Conservation (phyloP, 2,329 filamentous ascomycete species). For the Aspergillus phoenicis region DNA sequence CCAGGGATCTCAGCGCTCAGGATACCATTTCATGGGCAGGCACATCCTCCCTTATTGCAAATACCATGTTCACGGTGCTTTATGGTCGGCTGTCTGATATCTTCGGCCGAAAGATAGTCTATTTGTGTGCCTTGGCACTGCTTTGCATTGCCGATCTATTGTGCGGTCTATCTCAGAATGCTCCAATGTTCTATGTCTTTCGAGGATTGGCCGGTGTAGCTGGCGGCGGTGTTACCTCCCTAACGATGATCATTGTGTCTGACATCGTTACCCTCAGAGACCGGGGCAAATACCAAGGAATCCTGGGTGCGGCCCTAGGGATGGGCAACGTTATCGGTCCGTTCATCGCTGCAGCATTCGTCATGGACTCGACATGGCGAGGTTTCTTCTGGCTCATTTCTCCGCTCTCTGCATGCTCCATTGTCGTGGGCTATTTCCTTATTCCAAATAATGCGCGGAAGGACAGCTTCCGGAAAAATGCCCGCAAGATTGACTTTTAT, state of each 20-base stretch:
- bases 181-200: constrained; percentile 63
- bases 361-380: constrained; percentile 48
- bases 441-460: constrained; percentile 56
- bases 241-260: constrained; percentile 64
- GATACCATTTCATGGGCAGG: constrained; percentile 68
- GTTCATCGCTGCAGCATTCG: constrained; percentile 51
- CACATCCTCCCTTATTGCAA: constrained; percentile 69
- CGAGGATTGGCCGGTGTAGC: constrained; percentile 64
- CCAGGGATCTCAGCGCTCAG: constrained; percentile 49
- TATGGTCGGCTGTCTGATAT: constrained; percentile 66
- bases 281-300: constrained; percentile 58
- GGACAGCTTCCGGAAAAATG: constrained; percentile 50
- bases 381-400: constrained; percentile 56
- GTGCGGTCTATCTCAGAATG: constrained; percentile 59
- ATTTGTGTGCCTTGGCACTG: constrained; percentile 56
- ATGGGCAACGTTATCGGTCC: constrained; percentile 52
- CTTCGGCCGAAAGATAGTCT: constrained; percentile 62
- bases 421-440: constrained; percentile 52
- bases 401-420: constrained; percentile 53
- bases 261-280: constrained; percentile 63
- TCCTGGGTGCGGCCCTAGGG: constrained; percentile 49
- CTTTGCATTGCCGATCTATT: constrained; percentile 61
- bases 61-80: constrained; percentile 66
- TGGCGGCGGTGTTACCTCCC: constrained; percentile 61
- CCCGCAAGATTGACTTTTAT: constrained; percentile 61